phyloP scores from a whole-genome alignment of 495 filamentous ascomycete genomes.

The Friedmanniomyces simplex region DNA sequence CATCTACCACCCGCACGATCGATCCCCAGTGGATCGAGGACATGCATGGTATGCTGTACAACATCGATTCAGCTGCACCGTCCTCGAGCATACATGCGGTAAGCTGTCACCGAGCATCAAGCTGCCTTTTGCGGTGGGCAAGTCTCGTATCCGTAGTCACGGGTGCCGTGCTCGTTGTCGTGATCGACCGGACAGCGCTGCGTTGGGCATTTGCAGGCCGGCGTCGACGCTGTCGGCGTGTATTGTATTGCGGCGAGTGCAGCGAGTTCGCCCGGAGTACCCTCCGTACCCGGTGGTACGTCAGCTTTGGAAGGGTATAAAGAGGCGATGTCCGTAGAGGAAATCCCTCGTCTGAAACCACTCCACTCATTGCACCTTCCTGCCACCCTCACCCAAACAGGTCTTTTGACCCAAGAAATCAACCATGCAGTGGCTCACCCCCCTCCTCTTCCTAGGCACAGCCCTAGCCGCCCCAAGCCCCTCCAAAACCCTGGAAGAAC shows the following conservation, averaged over 20 bases:
- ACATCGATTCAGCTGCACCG: background rate
- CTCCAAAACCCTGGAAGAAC: conserved; percentile 2
- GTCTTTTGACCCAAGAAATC: background rate
- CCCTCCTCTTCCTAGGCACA: background rate
- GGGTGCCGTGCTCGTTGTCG: background rate
- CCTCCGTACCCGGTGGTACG: background rate
- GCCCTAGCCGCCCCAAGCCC: conserved; percentile 4
- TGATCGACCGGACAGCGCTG: background rate
- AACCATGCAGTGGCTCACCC: background rate
- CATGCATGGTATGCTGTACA: background rate
- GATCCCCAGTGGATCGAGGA: background rate
- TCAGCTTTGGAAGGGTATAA: background rate
- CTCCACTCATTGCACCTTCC: background rate
- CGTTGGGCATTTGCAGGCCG: background rate
- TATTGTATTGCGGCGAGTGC: background rate
- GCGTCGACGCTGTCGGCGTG: background rate
- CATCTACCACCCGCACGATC: background rate
- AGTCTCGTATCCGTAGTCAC: background rate
- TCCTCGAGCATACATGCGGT: background rate
- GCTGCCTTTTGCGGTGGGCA: background rate
- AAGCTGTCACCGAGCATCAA: background rate
- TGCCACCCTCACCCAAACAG: too few species aligned
- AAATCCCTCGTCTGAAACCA: background rate
- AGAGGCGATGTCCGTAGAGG: background rate
- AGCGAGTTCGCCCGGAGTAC: background rate